Base-by-base conservation (phyloP, 2,329 filamentous ascomycete species). In the Leptosphaerulina australis region DNA sequence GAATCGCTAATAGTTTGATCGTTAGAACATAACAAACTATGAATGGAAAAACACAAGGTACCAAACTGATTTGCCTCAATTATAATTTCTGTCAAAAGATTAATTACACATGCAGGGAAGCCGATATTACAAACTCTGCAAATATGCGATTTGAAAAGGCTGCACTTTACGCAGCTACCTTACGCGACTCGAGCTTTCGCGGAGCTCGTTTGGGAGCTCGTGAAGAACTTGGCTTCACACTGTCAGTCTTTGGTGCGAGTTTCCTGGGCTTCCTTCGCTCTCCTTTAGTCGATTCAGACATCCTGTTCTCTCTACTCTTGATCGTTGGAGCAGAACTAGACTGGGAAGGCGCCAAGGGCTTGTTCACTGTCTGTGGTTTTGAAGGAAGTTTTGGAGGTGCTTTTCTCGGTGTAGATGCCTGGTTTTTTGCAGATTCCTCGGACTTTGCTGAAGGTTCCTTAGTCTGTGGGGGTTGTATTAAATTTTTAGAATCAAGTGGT, bases 231-330 rank as follows among this genome's bases (percentile, higher is more conserved):
- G 59, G 30, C 9, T 52, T 39, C 10, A 48, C 35, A 37, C 35
- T 53, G 8, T 44, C 45, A 26, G 45, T 50, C 33, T 58, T 65
- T 3, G 57, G 25, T 8, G 48, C 47, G 29, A 70, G 17, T 25
- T 70, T 70, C 18, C 64, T 63, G 1, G 66, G 67, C 44, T 67
- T 69, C 20, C 52, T 58, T 22, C 49, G 53, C 20, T 56, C 53
- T 12, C 35, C 38, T 5, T 56, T 44, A 10, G 53, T n/a, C 1
- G 51, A 30, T n/a, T 45, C 30, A 24, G 61, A 25, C 1, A 50
- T 4, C 10, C 55, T 61, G 9, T 60, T 63, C 36, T 66, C 59
- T 18, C 63, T 62, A 5, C 45, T 56, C 0, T 52, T 46, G 2
- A 34, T 31, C 0, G 62, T 52, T 3, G 31, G 22, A 10, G 28